These are phyloP conservation scores for Podospora comata DNA, from an alignment of 495 filamentous ascomycete species.

Conservation along the genomic window DNA sequence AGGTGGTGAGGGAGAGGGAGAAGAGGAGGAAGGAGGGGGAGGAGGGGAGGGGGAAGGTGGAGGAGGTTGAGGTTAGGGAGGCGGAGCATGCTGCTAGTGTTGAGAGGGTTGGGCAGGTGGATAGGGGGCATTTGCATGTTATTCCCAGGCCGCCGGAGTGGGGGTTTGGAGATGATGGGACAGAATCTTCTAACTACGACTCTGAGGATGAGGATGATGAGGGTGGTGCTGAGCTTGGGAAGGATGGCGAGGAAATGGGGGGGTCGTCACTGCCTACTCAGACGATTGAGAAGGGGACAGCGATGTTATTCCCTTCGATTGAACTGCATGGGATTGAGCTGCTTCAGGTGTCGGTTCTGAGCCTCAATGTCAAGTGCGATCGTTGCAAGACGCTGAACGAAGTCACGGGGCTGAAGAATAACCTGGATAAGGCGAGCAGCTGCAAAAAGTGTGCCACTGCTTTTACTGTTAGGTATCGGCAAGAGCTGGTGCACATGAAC, in stretches of 20 bases:
- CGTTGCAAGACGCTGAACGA: slow-evolving; percentile 79
- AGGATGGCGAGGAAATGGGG: slow-evolving; percentile 38
- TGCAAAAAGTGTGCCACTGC: slow-evolving; percentile 77
- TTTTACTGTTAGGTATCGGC: slow-evolving; percentile 67
- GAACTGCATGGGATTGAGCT: slow-evolving; percentile 81
- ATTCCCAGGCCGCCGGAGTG: slow-evolving; percentile 85
- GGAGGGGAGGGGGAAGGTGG: neutral
- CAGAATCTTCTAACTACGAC: slow-evolving; percentile 21
- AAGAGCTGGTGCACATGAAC: slow-evolving; percentile 72
- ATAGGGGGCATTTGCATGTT: slow-evolving; percentile 64
- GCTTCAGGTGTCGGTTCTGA: slow-evolving; percentile 66
- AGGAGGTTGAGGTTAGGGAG: slow-evolving; percentile 28
- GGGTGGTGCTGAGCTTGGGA: slow-evolving; percentile 40
- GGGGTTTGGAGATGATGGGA: slow-evolving; percentile 47
- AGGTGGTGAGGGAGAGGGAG: slow-evolving; percentile 49
- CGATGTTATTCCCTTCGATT: slow-evolving; percentile 77
- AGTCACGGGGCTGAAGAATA: slow-evolving; percentile 59
- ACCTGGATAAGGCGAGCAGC: slow-evolving; percentile 39
- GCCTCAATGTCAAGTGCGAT: slow-evolving; percentile 74
- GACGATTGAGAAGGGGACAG: slow-evolving; percentile 59
- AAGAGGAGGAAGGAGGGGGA: slow-evolving; percentile 39
- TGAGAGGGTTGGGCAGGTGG: slow-evolving; percentile 30
- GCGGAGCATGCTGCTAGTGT: slow-evolving; percentile 25
- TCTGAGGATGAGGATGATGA: slow-evolving; percentile 50
- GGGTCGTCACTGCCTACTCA: slow-evolving; percentile 31